These are phyloP conservation scores for Peniophora sp. DNA, from an alignment of 1,284 basidiomycete species.

Conservation along the genomic window DNA sequence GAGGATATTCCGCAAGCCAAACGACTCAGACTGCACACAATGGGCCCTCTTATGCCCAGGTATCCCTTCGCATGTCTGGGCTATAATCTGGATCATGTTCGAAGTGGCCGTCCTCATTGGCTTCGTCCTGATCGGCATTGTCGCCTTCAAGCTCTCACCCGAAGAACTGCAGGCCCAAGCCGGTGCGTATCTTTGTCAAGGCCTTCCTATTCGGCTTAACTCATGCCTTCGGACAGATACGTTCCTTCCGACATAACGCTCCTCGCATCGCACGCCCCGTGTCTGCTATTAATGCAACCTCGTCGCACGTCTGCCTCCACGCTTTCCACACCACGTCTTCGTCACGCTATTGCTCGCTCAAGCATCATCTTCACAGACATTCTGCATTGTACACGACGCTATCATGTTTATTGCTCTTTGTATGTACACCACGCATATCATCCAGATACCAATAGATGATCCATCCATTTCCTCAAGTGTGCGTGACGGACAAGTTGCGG, in stretches of 20 bases:
- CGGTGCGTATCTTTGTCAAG: conserved; percentile 17
- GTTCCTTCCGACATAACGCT: neutral
- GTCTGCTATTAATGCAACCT: too few species aligned
- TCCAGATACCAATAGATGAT: too few species aligned
- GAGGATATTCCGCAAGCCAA: conserved; percentile 78
- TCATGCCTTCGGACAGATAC: neutral
- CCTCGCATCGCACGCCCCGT: too few species aligned
- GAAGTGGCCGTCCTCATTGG: conserved; percentile 57
- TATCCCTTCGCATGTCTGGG: conserved; percentile 69
- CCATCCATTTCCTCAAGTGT: neutral
- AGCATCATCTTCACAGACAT: too few species aligned
- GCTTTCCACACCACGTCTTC: too few species aligned
- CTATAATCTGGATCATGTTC: conserved; percentile 67
- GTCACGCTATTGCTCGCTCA: too few species aligned
- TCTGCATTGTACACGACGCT: too few species aligned
- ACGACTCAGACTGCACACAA: conserved; percentile 78
- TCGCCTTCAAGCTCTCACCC: conserved; percentile 48
- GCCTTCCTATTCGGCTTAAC: too few species aligned
- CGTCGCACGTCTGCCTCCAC: too few species aligned
- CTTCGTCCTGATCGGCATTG: conserved; percentile 65
- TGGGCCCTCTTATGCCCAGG: conserved; percentile 62
- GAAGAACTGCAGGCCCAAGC: conserved; percentile 31
- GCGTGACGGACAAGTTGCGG: conserved; percentile 26
- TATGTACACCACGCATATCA: too few species aligned
- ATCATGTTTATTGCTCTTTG: too few species aligned